Conservation (phyloP, 192 early-diverging fungal genomes). For the Gaertneriomyces sp. region DNA sequence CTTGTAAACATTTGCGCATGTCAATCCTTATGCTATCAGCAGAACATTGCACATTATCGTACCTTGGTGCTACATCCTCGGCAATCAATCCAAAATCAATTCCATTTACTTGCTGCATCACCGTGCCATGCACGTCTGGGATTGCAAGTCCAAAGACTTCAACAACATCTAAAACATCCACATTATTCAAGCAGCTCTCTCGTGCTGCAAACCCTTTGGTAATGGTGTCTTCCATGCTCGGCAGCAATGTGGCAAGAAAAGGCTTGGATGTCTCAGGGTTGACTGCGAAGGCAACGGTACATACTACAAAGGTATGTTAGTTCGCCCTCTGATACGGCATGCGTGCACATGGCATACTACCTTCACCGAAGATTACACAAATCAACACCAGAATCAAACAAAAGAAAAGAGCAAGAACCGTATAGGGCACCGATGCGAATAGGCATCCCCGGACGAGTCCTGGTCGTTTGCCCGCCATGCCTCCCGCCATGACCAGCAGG, state of each 20-base stretch:
- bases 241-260: too few relatives aligned
- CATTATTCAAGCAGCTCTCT: not conserved
- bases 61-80: too few relatives aligned
- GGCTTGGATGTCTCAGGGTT: too few relatives aligned
- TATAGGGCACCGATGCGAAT: constrained; percentile 21
- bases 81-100: too few relatives aligned
- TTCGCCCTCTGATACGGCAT: too few relatives aligned
- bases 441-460: constrained; percentile 16
- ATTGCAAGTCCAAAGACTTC: not conserved
- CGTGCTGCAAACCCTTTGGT: not conserved
- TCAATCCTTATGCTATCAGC: too few relatives aligned
- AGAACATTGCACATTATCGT: too few relatives aligned
- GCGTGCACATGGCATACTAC: not conserved
- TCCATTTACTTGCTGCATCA: too few relatives aligned
- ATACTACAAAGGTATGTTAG: not conserved
- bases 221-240: not conserved
- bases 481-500: constrained; percentile 11
- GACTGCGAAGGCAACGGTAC: constrained; percentile 7
- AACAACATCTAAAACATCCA: not conserved
- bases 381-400: constrained; percentile 7
- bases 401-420: constrained; percentile 12
- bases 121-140: not conserved
- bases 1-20: too few relatives aligned
- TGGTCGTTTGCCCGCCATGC: constrained; percentile 9
- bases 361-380: constrained; percentile 5